A percentile compares a stretch with the other conserved stretches of the same genome.
Conservation (phyloP, 352 stramenopile species). For the Globisporangium nagaii region DNA sequence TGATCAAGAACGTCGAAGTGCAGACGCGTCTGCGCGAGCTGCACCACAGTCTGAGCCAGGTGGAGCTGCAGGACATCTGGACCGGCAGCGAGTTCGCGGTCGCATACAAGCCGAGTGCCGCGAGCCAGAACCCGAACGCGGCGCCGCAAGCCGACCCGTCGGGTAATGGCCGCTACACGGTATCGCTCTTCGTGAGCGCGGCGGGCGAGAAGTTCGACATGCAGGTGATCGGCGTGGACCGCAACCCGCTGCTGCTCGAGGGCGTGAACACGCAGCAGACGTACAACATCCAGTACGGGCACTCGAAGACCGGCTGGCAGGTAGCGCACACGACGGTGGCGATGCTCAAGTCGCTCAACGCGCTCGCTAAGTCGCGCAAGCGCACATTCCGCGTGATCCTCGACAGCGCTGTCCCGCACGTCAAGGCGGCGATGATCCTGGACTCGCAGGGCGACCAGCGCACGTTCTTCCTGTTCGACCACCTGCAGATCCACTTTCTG, state of each 20-base stretch:
- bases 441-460: conserved; percentile 82
- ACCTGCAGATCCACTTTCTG: conserved; percentile 77
- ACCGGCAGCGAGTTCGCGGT: conserved; percentile 72
- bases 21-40: conserved; percentile 81
- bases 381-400: conserved; percentile 80
- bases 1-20: conserved; percentile 83
- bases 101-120: conserved; percentile 35
- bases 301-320: conserved; percentile 80
- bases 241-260: conserved; percentile 47
- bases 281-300: conserved; percentile 74
- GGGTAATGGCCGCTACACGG: conserved; percentile 48
- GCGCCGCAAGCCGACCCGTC: background rate
- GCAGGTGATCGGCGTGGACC: conserved; percentile 74
- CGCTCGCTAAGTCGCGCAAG: conserved; percentile 58
- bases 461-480: conserved; percentile 83
- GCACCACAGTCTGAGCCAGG: conserved; percentile 53
- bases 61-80: conserved; percentile 78
- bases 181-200: conserved; percentile 74
- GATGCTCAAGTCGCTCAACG: conserved; percentile 77
- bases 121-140: conserved; percentile 3
- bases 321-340: conserved; percentile 73
- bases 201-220: conserved; percentile 76
- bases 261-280: conserved; percentile 50
- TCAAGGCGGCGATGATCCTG: conserved; percentile 83
- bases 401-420: conserved; percentile 74